These are phyloP conservation scores for Tulasnella sp. DNA, from an alignment of 768 basidiomycete species.

Conservation along the genomic window DNA sequence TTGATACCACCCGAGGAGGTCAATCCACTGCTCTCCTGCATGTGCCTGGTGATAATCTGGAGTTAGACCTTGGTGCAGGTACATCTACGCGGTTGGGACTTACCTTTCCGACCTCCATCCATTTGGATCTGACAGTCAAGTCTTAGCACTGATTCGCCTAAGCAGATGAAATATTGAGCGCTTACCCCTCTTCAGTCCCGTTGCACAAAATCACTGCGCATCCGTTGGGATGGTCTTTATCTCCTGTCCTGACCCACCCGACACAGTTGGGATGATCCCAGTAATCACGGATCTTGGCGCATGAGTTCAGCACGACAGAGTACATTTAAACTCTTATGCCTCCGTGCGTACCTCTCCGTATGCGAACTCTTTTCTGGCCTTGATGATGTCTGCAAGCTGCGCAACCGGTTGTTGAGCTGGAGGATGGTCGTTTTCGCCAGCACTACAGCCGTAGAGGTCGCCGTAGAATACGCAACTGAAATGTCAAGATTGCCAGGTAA, in stretches of 20 bases:
- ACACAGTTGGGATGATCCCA: conserved; percentile 34
- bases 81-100: not conserved
- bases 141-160: not conserved
- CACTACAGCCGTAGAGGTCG: conserved; percentile 31
- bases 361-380: conserved; percentile 31
- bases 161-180: not conserved
- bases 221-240: conserved; percentile 31
- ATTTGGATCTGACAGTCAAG: conserved; percentile 37
- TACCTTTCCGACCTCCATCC: conserved; percentile 42
- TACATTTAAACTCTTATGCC: not conserved
- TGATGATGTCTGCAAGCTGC: conserved; percentile 32
- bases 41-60: conserved; percentile 37
- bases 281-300: conserved; percentile 27
- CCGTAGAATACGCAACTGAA: conserved; percentile 33
- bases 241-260: conserved; percentile 32
- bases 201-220: conserved; percentile 34
- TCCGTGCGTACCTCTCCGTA: conserved; percentile 30
- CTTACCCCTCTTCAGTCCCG: conserved; percentile 31
- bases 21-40: conserved; percentile 47
- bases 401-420: conserved; percentile 30
- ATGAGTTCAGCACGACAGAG: not conserved
- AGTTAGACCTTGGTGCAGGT: not conserved
- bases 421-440: conserved; percentile 20
- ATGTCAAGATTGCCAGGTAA: not conserved
- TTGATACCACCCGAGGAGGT: conserved; percentile 46